These are phyloP conservation scores for Epithemia pelagica DNA, from an alignment of 108 stramenopile genomes.

Conservation along the genomic window DNA sequence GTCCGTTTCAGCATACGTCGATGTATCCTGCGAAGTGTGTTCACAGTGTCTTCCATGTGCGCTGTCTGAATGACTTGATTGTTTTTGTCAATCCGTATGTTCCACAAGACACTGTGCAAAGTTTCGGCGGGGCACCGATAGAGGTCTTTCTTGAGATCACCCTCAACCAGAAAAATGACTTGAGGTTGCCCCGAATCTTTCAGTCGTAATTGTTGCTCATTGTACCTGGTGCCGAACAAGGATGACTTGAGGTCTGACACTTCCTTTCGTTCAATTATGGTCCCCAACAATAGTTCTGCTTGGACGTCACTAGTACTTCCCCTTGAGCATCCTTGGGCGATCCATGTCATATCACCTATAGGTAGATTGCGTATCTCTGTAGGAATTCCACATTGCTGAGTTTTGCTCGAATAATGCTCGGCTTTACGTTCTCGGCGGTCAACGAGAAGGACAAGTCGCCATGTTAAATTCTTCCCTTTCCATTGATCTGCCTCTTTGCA, in stretches of 20 bases:
- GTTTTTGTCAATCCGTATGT: slow-evolving; percentile 36
- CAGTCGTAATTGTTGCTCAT: slow-evolving; percentile 52
- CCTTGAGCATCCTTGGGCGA: slow-evolving; percentile 30
- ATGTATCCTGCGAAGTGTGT: slow-evolving; percentile 43
- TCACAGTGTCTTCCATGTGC: slow-evolving; percentile 40
- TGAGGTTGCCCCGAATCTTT: slow-evolving; percentile 41
- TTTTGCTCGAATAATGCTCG: slow-evolving; percentile 24
- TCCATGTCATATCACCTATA: slow-evolving; percentile 66
- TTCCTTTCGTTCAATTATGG: slow-evolving; percentile 54
- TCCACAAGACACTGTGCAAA: slow-evolving; percentile 44
- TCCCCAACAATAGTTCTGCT: slow-evolving; percentile 46
- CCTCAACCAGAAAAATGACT: slow-evolving; percentile 52
- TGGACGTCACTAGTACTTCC: not conserved
- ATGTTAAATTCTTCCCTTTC: slow-evolving; percentile 13
- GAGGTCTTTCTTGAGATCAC: slow-evolving; percentile 11
- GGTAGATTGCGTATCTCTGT: slow-evolving; percentile 42
- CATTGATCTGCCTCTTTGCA: slow-evolving; percentile 14
- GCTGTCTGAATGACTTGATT: slow-evolving; percentile 41
- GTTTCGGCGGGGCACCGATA: slow-evolving; percentile 32
- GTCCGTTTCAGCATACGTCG: slow-evolving; percentile 45
- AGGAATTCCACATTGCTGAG: slow-evolving; percentile 35
- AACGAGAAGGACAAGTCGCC: slow-evolving; percentile 42
- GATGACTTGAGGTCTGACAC: slow-evolving; percentile 28
- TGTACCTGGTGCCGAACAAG: slow-evolving; percentile 45
- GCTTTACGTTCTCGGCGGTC: slow-evolving; percentile 41